Evolutionary conservation across 2,329 filamentous ascomycete species (phyloP).

Genomic region (Clonostachys chloroleuca): DNA sequence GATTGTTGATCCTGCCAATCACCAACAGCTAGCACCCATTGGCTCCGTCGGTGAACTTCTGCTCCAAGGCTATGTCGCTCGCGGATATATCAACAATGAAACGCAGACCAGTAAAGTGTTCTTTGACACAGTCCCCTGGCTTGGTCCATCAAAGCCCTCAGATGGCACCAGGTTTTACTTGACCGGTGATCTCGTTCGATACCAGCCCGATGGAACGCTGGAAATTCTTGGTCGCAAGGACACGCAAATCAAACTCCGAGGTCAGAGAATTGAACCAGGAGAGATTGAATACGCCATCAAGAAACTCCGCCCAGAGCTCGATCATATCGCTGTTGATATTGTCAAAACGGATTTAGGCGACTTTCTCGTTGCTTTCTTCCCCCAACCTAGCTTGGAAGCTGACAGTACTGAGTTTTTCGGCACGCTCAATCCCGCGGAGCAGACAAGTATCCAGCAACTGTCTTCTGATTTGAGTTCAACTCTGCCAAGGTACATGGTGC

Average conservation of each 20-base stretch:
- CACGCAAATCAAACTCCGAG: slow-evolving; percentile 11
- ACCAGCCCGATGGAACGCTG: slow-evolving; percentile 7
- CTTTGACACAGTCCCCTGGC: slow-evolving; percentile 39
- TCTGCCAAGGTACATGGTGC: slow-evolving; percentile 10
- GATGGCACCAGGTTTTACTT: slow-evolving; percentile 12
- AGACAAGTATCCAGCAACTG: background rate
- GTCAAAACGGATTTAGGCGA: background rate
- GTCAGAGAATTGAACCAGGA: slow-evolving; percentile 9
- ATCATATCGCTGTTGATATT: background rate
- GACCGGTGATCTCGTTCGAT: slow-evolving; percentile 9
- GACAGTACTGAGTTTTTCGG: background rate
- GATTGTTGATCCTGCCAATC: slow-evolving; percentile 8
- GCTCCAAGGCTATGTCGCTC: slow-evolving; percentile 45
- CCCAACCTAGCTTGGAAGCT: background rate
- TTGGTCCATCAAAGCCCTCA: slow-evolving; percentile 12
- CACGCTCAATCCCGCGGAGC: background rate
- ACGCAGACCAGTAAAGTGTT: slow-evolving; percentile 45
- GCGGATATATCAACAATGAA: slow-evolving; percentile 47
- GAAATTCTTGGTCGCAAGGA: slow-evolving; percentile 10
- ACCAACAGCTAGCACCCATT: slow-evolving; percentile 10
- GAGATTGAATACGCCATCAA: slow-evolving; percentile 9
- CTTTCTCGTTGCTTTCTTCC: background rate
- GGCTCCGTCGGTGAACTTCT: slow-evolving; percentile 32
- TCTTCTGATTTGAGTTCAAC: background rate
- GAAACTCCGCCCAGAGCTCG: background rate